Evolutionary conservation across 2,329 filamentous ascomycete species (phyloP).

Genomic region (Ceratocystis lukuohia): DNA sequence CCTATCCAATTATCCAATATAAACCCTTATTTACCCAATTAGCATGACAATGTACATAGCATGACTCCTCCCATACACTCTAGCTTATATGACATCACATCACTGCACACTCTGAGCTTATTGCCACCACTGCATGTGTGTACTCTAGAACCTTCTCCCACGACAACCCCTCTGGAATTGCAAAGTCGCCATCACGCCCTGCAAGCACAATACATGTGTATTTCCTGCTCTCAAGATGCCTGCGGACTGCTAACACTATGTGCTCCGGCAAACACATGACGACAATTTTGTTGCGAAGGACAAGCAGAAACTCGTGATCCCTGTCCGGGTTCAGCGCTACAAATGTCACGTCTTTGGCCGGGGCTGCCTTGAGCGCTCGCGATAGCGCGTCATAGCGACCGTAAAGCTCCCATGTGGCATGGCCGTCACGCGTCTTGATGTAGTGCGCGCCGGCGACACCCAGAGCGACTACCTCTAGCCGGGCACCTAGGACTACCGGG

Average conservation of each 20-base stretch:
- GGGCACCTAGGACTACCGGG: slow-evolving; percentile 12
- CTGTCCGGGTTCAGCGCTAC: slow-evolving; percentile 18
- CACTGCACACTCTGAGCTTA: slow-evolving; percentile 15
- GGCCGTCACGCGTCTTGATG: slow-evolving; percentile 16
- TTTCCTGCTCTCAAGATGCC: slow-evolving; percentile 10
- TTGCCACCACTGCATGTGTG: slow-evolving; percentile 18
- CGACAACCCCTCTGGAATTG: slow-evolving; percentile 11
- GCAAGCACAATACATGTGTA: slow-evolving; percentile 13
- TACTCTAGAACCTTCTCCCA: slow-evolving; percentile 18
- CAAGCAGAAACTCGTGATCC: slow-evolving; percentile 13
- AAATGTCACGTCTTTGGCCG: slow-evolving; percentile 13
- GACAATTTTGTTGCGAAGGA: slow-evolving; percentile 13
- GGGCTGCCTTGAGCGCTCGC: slow-evolving; percentile 12
- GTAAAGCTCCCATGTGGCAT: slow-evolving; percentile 12
- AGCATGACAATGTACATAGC: not conserved
- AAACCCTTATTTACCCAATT: not conserved
- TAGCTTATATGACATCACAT: slow-evolving; percentile 10
- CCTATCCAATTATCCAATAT: not conserved
- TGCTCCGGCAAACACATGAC: slow-evolving; percentile 16
- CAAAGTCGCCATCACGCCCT: slow-evolving; percentile 15
- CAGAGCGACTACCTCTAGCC: slow-evolving; percentile 14
- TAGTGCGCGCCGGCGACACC: slow-evolving; percentile 14
- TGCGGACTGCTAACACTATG: slow-evolving; percentile 13
- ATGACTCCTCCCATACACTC: not conserved
- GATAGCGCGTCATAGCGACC: slow-evolving; percentile 16